Evolutionary conservation across 805 yeast species (phyloP), one percentile per base, ranked within the genome.

Genomic region (Lipomyces chichibuensis): DNA sequence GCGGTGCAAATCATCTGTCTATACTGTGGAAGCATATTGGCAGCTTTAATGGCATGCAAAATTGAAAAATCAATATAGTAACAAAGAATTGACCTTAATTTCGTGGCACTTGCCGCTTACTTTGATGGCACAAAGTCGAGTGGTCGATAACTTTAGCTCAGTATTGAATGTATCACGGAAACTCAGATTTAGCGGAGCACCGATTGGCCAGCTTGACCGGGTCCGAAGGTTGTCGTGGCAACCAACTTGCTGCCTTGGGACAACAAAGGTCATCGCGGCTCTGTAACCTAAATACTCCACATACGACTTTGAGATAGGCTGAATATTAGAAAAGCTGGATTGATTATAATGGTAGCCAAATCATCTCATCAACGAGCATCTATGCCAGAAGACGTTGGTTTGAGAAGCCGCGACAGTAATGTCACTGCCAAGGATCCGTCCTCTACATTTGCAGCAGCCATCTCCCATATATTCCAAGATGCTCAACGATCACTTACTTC

Each of bases 401-500:
- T 52, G 33, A 20, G 17, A 7, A 23, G 1, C 7, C 33, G 27
- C 32, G 55, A 52, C 17, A 52, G 29, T 23, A 52, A 52, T 25
- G 20, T 52, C 8, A 13, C 55, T 2, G 55, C n/a, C 29, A 25
- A 25, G 17, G 33, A 52, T 13, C 27, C 29, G 9, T 52, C 29
- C 4, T 52, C 55, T 17, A 14, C 55, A 3, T n/a, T 52, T 52
- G 55, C 55, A 11, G 14, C 55, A 2, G 57, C 58, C 27, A 72
- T 63, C 35, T 87, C 90, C 0, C 87, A 84, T 65, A 86, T 88
- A 2, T 92, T 92, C 74, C 94, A 90, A 74, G 94, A 88, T 65
- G 90, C 95, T 0, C 98, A 92, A 74, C 70, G 78, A 27, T 83
- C 91, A 1, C 82, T 88, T 39, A 88, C 93, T 0, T 88, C 93